These are phyloP conservation scores for Phaseolus lunatus DNA, from an alignment of 306 rosid genomes.

Conservation along the genomic window DNA sequence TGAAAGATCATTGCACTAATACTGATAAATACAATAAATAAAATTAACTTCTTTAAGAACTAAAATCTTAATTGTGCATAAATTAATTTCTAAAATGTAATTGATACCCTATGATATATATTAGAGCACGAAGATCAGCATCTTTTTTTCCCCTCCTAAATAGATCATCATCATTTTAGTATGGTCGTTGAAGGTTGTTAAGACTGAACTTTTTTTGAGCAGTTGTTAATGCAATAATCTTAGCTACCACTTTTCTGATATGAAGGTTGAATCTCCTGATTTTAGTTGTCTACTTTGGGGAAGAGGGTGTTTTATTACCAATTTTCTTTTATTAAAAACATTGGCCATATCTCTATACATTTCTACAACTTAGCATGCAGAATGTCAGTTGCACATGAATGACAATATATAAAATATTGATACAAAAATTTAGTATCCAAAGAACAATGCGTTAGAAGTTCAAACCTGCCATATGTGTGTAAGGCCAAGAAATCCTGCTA, in stretches of 20 bases:
- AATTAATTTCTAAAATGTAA: neutral
- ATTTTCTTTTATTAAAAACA: neutral
- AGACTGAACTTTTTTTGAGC: neutral
- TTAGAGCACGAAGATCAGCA: no score
- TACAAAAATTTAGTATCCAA: constrained; percentile 7
- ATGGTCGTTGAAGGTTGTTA: neutral
- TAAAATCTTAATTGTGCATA: no score
- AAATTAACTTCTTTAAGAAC: no score
- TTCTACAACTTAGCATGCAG: constrained; percentile 7
- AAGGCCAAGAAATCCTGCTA: constrained; percentile 84
- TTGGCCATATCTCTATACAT: neutral
- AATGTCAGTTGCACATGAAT: neutral
- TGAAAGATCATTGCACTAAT: no score
- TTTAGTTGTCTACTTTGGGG: neutral
- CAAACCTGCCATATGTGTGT: constrained; percentile 97
- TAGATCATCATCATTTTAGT: neutral
- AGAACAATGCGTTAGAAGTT: constrained; percentile 20
- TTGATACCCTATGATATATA: no score
- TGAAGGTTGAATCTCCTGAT: neutral
- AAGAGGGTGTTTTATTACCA: neutral
- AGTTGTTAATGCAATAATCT: neutral
- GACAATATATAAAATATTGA: neutral
- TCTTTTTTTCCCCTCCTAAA: neutral
- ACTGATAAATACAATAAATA: no score
- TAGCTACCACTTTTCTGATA: neutral